Evolutionary conservation across 2,329 filamentous ascomycete genomes (phyloP), one percentile per base, ranked within the genome.

Genomic region (Pezicula radicicola): DNA sequence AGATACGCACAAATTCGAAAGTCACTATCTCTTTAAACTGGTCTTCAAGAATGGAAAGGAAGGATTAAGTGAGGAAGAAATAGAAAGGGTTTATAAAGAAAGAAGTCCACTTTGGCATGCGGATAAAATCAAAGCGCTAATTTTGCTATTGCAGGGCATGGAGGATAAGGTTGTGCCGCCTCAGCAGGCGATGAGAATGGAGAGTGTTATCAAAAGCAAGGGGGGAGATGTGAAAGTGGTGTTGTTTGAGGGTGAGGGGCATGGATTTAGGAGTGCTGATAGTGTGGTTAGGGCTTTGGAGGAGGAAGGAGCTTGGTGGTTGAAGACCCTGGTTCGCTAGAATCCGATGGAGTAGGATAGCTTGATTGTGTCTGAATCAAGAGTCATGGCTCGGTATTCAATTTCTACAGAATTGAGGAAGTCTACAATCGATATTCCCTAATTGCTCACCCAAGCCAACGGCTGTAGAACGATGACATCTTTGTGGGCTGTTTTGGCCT

Each of bases 161-260:
- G 67, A 67, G 4, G 83, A 86, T 58, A 75, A 74, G 39, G 74
- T 85, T 2, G 83, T 85, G 15, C 82, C 81, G 0, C 63, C 79
- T n/a, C 70, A 73, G 15, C 83, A 87, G 61, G 78, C 78, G 3
- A 66, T 72, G 30, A 71, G 77, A 48, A 79, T 86, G 63, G 73
- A 76, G 9, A 64, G 66, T 39, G 70, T 71, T n/a, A 68, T 81
- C 19, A 63, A 64, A 48, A 58, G 63, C 9, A 68, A 66, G 2
- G 75, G 73, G 0, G 69, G 71, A 1, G 66, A 76, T 25, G 76
- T 80, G 4, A 69, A 72, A 51, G 62, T 81, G 3, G 68, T 80
- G 15, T 68, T 77, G 27, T 73, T 75, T 30, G 65, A 72, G 3
- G 75, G 73, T 2, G 78, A 82, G 57, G 78, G 77, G 0, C 78